Evolutionary conservation across 352 stramenopile genomes (phyloP), one percentile per base, ranked within the genome.

Genomic region (Elongisporangium undulatum): DNA sequence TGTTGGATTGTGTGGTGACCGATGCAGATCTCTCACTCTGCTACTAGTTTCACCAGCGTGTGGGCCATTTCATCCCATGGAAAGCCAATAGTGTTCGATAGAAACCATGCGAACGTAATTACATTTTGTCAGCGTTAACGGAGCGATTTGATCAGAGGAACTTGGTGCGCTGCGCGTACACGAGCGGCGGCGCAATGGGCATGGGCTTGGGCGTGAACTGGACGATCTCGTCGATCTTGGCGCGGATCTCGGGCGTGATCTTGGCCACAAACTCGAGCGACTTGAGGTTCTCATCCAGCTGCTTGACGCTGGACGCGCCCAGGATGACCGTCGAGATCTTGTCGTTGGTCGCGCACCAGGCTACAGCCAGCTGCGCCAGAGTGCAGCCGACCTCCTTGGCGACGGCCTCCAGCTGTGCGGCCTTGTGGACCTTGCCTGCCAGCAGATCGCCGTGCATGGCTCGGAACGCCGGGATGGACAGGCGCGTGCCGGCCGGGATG

Each of bases 211-310:
- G 63, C 23, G 59, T 55, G 65, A 79, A 85, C 34, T 82, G 66
- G 19, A 79, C 75, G 49, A 92, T 89, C 45, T 72, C 72, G 56
- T 92, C 84, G 56, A 93, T 87, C 66, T 89, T 84, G 6, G 59
- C 70, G 53, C 83, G 79, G 51, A 89, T 58, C 64, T 91, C 73
- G 0, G 80, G 73, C 17, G 82, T 93, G 51, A 93, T 79, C 74
- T 92, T 91, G 65, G 77, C 66, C 16, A 74, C 56, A 21, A 89
- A 83, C 53, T 74, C 67, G 26, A 89, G 53, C 12, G 83, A 75
- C 63, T 85, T 82, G 39, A 93, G 56, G 66, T 93, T 93, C 51
- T 92, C 82, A 22, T 93, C 77, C 7, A 92, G 67, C 57, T 92
- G 82, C 49, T 76, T 59, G 29, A 84, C 71, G 24, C 77, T 87